A percentile compares a stretch with the other conserved stretches of the same genome.
These are phyloP conservation scores for Yamadazyma phyllophila DNA, from an alignment of 805 yeast species.

Conservation along the genomic window DNA sequence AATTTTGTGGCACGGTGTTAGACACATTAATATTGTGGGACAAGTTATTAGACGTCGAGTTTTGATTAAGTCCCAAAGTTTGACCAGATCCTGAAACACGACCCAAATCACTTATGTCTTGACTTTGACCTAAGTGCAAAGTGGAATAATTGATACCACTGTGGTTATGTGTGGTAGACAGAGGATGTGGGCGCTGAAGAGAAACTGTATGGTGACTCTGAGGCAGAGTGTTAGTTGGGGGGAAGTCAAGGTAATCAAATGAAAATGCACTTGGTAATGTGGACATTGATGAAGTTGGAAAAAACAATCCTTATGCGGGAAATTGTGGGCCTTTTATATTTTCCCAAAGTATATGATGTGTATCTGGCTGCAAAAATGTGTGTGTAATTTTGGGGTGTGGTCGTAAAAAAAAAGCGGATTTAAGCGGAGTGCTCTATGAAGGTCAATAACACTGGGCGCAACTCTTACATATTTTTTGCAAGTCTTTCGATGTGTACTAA, in stretches of 20 bases:
- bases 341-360: neutral
- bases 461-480: too few species aligned
- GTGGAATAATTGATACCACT: neutral
- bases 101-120: too few species aligned
- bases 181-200: neutral
- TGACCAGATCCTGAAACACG: too few species aligned
- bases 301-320: neutral
- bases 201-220: neutral
- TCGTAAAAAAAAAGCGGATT: too few species aligned
- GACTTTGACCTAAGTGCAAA: neutral
- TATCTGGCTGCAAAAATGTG: slow-evolving; percentile 5
- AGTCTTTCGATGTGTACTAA: too few species aligned
- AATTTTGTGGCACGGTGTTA: neutral
- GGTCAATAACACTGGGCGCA: too few species aligned
- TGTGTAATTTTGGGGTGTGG: neutral
- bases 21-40: neutral
- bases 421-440: neutral
- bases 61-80: too few species aligned
- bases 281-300: slow-evolving; percentile 1
- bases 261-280: slow-evolving; percentile 7
- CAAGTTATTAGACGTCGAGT: neutral
- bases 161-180: neutral
- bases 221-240: neutral
- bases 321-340: neutral
- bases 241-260: slow-evolving; percentile 8